Base-by-base conservation (phyloP, 2,329 filamentous ascomycete genomes). In the Aspergillus eucalypticola region DNA sequence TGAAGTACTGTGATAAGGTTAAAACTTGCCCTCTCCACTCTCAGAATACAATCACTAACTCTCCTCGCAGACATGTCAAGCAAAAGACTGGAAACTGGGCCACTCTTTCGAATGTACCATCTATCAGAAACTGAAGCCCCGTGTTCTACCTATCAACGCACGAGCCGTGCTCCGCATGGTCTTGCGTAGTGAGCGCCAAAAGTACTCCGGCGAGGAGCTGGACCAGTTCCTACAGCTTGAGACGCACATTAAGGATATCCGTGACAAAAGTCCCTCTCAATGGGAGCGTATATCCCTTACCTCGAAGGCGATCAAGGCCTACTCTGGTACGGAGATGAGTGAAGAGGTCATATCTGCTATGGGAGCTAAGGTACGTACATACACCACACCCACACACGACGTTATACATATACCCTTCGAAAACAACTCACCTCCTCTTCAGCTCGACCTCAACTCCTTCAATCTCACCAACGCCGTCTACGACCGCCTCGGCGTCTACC, bases 41-140 rank as follows among this genome's bases (percentile, higher is more conserved):
- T 8, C 8, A 10, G 11, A 11, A 19, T 1, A 39, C 5, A 63
- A 25, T 60, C 39, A 39, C 23, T 3, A 15, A 2, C 27, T 49
- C 17, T 25, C 46, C 52, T 56, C n/a, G 29, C 25, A 88, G 84
- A 74, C 68, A 27, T 89, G 86, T 69, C 86, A 89, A 75, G 74
- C 77, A 46, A 78, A 80, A 66, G 81, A 85, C 25, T 89, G 86
- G 86, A 83, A 80, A 54, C 76, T 79, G 17, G 77, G 78, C 8
- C 86, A 89, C 74, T 86, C 85, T 57, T 73, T 82, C 59, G 85
- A 88, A 72, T 89, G 86, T 67, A 78, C 81, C 27, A 77, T 83
- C 6, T 82, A 83, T 55, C 76, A 77, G 46, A 71, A 72, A 8
- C 70, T 84, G 4, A 70, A 75, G 21, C 81, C 80, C 1, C 74